Evolutionary conservation across 2,329 filamentous ascomycete genomes (phyloP).

Genomic region (Diaporthe sp.): DNA sequence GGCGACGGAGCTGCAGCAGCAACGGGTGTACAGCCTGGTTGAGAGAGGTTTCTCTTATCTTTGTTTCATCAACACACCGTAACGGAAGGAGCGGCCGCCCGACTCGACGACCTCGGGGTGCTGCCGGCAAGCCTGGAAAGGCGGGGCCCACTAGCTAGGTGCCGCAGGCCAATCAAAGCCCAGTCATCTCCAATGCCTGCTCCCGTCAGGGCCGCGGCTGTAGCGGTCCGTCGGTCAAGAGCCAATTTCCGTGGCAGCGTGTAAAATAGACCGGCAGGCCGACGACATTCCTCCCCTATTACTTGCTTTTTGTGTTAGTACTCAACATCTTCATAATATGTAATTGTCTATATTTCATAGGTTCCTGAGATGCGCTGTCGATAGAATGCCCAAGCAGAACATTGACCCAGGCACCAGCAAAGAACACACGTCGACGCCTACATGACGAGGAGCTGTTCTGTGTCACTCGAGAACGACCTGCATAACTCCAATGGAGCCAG

Average conservation of each 20-base stretch:
- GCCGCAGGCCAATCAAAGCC: neutral
- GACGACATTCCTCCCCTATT: neutral
- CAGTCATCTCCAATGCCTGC: constrained; percentile 25
- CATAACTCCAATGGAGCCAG: neutral
- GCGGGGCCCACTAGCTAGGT: neutral
- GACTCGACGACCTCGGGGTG: constrained; percentile 12
- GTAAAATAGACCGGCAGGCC: neutral
- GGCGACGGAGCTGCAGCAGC: neutral
- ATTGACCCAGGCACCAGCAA: too few relatives aligned
- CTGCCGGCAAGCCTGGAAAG: constrained; percentile 13
- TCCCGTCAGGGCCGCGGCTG: neutral
- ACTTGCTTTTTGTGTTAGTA: neutral
- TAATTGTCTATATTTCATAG: too few relatives aligned
- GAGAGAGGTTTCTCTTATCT: constrained; percentile 15
- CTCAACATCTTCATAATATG: too few relatives aligned
- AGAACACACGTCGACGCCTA: too few relatives aligned
- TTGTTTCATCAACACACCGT: constrained; percentile 3
- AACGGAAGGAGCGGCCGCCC: constrained; percentile 6
- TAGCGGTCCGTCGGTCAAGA: too few relatives aligned
- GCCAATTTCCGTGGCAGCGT: neutral
- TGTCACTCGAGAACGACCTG: neutral
- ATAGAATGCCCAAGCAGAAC: neutral
- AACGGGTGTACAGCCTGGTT: neutral
- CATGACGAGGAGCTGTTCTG: neutral
- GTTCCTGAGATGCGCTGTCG: neutral